Conservation (phyloP, 2,329 filamentous ascomycete species). For the Aspergillus neoniger region DNA sequence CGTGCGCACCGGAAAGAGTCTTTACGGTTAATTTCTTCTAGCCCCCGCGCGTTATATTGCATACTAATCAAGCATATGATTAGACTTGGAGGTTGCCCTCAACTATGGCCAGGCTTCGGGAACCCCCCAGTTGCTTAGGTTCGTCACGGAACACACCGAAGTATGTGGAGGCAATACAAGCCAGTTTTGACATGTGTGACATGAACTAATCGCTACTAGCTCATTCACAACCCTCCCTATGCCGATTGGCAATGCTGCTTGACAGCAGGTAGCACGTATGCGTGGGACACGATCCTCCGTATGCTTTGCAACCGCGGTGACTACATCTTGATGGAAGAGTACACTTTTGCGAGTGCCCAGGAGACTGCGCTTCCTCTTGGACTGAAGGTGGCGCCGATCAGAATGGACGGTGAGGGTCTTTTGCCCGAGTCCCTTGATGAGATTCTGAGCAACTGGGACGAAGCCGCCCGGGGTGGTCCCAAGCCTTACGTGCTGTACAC, state of each 20-base stretch:
- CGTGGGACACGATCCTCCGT: conserved; percentile 78
- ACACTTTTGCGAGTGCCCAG: conserved; percentile 79
- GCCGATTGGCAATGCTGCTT: conserved; percentile 85
- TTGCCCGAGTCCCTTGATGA: conserved; percentile 63
- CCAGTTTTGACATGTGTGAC: too few relatives aligned
- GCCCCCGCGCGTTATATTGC: not conserved
- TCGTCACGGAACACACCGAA: conserved; percentile 93
- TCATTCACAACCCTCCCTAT: conserved; percentile 84
- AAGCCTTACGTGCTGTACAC: conserved; percentile 72
- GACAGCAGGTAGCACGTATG: conserved; percentile 82
- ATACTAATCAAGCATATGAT: not conserved
- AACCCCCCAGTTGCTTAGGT: conserved; percentile 82
- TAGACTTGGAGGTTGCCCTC: conserved; percentile 81
- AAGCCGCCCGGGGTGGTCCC: conserved; percentile 54
- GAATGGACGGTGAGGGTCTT: conserved; percentile 68
- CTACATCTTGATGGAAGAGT: conserved; percentile 82
- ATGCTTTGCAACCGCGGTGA: conserved; percentile 79
- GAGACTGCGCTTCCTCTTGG: conserved; percentile 67
- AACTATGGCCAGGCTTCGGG: conserved; percentile 92
- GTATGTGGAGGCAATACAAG: conserved; percentile 27
- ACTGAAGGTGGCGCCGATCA: conserved; percentile 60
- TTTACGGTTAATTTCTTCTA: conserved; percentile 45
- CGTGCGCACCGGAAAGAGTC: conserved; percentile 62
- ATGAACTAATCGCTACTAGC: conserved; percentile 37
- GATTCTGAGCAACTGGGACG: conserved; percentile 67